A percentile compares a stretch with the other conserved stretches of the same genome.
Conservation (phyloP, 768 basidiomycete species). For the Lactarius deliciosus region DNA sequence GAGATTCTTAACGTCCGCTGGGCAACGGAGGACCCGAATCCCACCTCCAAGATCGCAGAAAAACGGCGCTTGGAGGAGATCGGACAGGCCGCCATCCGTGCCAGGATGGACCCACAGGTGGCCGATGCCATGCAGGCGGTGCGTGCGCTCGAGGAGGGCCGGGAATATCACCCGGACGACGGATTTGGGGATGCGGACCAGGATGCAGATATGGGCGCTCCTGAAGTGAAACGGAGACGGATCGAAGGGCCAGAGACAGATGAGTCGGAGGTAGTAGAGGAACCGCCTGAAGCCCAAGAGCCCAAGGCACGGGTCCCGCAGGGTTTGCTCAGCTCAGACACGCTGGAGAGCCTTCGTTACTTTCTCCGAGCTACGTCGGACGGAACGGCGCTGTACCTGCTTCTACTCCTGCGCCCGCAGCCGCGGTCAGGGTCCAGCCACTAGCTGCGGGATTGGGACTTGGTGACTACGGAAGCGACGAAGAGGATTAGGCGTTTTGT, state of each 20-base stretch:
- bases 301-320: slow-evolving; percentile 33
- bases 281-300: slow-evolving; percentile 16
- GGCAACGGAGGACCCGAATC: slow-evolving; percentile 99
- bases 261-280: slow-evolving; percentile 10
- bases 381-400: slow-evolving; percentile 46
- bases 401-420: slow-evolving; percentile 31
- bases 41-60: slow-evolving; percentile 82
- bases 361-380: slow-evolving; percentile 87
- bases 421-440: slow-evolving; percentile 36
- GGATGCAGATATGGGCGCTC: slow-evolving; percentile 39
- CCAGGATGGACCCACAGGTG: slow-evolving; percentile 82
- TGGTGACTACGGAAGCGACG: slow-evolving; percentile 78
- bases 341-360: slow-evolving; percentile 86
- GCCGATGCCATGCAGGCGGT: slow-evolving; percentile 87
- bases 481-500: slow-evolving; percentile 39
- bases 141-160: slow-evolving; percentile 86
- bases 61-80: slow-evolving; percentile 78
- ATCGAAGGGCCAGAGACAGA: slow-evolving; percentile 34
- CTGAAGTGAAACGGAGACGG: slow-evolving; percentile 40
- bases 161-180: slow-evolving; percentile 27
- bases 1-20: slow-evolving; percentile 98
- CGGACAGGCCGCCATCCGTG: slow-evolving; percentile 84
- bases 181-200: slow-evolving; percentile 36
- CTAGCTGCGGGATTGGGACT: slow-evolving; percentile 55
- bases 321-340: slow-evolving; percentile 78